A percentile compares a stretch with the other conserved stretches of the same genome.
Evolutionary conservation across 345 rosid genomes (phyloP).

Genomic region (Eutrema japonicum): DNA sequence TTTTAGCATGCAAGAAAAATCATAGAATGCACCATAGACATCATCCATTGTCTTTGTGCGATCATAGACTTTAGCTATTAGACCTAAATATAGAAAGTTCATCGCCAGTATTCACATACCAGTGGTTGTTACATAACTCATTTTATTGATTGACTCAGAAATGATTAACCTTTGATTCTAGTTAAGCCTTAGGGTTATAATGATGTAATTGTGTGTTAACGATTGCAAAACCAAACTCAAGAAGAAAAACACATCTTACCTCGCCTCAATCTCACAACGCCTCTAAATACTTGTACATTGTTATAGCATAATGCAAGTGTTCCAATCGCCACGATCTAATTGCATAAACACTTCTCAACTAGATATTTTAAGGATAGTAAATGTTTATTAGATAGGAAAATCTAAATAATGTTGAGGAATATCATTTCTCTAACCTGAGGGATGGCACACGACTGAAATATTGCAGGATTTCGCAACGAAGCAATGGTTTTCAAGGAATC

Average conservation of each 20-base stretch:
- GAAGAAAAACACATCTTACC: slow-evolving; percentile 53
- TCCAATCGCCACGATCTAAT: slow-evolving; percentile 86
- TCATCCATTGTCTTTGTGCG: slow-evolving; percentile 75
- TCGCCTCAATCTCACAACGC: slow-evolving; percentile 84
- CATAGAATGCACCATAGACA: slow-evolving; percentile 80
- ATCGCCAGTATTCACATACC: background rate
- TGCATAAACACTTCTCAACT: background rate
- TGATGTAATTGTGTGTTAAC: background rate
- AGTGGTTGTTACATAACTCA: background rate
- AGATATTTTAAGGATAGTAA: background rate
- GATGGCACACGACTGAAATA: slow-evolving; percentile 80
- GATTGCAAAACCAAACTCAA: background rate
- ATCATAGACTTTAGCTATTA: slow-evolving; percentile 76
- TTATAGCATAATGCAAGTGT: slow-evolving; percentile 83
- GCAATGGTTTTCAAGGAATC: slow-evolving; percentile 73
- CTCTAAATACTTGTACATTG: slow-evolving; percentile 87
- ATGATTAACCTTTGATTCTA: background rate
- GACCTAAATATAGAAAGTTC: slow-evolving; percentile 51
- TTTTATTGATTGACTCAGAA: background rate
- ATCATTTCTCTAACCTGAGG: slow-evolving; percentile 58
- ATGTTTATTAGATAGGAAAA: background rate
- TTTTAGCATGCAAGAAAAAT: slow-evolving; percentile 65
- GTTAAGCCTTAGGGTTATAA: background rate
- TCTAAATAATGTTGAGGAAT: background rate
- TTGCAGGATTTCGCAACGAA: slow-evolving; percentile 59